Base-by-base conservation (phyloP, 163 green algal genomes). In the Trebouxiophyceae sp. region DNA sequence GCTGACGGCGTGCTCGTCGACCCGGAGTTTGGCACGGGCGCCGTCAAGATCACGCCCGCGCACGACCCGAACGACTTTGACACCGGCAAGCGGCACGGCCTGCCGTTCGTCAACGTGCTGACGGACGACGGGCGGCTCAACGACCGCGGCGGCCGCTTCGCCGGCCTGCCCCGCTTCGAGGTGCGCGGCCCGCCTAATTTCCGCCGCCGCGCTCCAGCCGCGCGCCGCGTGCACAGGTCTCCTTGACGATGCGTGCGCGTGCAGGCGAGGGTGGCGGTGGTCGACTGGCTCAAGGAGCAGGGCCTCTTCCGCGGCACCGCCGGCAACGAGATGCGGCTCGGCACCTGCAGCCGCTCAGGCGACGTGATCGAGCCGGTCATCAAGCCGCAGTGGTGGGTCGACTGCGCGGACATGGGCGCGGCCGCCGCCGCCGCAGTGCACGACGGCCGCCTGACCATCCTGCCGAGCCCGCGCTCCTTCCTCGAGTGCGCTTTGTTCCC, bases 321-420 rank as follows among this genome's bases (percentile, higher is more conserved):
- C 2, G 83, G 91, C 75, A 97, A 97, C 81, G 77, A 81, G 45
- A 97, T 97, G 91, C 77, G 88, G 26, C 80, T 99, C 50, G 89
- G 87, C n/a, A 70, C 97, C 33, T 97, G 93, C 88, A 92, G 80
- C 34, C 84, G 93, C 58, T 88, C 71, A 89, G 73, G 75, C 77
- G 93, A 98, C 81, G 91, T 99, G 20, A 98, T 99, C 57, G 93
- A 99, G 84, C 93, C 93, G 0, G 80, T 97, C 74, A 81, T 98
- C 20, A 98, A 98, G 81, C 93, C 93, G 44, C 87, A 95, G 77
- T 89, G 82, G 80, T 89, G 71, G 66, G 92, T 98, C 27, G 79
- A 84, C 71, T 98, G 92, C 77, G 67, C 82, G 58, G 71, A 87
- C 58, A 96, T 97, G 90, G 93, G 86, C 3, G 82, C 83, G 0